These are phyloP conservation scores for Blastocystis sp. DNA, from an alignment of 352 stramenopile species.

Conservation along the genomic window DNA sequence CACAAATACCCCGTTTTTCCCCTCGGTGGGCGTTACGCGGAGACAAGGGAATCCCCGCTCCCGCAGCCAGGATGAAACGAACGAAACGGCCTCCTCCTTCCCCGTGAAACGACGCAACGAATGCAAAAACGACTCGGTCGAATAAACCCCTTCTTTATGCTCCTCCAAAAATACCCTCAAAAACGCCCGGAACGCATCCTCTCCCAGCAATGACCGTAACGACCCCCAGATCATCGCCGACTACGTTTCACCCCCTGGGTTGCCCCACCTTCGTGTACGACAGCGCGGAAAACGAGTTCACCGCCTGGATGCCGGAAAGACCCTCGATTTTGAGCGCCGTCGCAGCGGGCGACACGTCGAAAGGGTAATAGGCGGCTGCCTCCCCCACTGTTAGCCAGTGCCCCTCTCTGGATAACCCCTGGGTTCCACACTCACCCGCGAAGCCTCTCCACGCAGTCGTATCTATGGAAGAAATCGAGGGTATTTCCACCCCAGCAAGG, in stretches of 20 bases:
- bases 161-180: background rate
- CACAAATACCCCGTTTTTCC: no score
- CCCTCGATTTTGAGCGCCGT: background rate
- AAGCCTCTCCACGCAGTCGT: background rate
- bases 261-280: slow-evolving; percentile 8
- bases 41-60: background rate
- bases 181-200: background rate
- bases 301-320: background rate
- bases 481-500: background rate
- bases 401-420: background rate
- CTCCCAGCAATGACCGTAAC: background rate
- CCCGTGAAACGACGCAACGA: background rate
- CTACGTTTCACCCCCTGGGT: background rate
- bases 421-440: background rate
- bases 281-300: slow-evolving; percentile 33
- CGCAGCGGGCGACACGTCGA: background rate
- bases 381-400: background rate
- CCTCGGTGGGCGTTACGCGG: background rate
- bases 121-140: background rate
- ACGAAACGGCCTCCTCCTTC: background rate
- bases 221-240: background rate
- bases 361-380: background rate
- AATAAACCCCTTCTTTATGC: background rate
- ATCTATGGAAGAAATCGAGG: background rate
- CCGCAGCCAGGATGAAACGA: background rate